Conservation (phyloP, 1,284 basidiomycete species). For the Sanghuangporus baumii region DNA sequence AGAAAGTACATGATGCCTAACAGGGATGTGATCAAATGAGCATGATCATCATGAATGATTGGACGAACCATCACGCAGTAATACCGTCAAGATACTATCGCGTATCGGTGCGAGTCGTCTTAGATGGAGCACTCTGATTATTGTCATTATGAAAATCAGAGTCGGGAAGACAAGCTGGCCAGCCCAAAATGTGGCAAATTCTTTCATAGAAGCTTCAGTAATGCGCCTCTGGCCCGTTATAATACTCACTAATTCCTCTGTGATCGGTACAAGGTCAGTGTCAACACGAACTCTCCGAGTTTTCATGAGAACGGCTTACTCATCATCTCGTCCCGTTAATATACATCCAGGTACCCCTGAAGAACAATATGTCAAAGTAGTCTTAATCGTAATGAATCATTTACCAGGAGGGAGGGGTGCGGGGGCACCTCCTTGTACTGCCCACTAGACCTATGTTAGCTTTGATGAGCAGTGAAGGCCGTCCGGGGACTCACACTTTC, state of each 20-base stretch:
- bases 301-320: slow-evolving; percentile 1
- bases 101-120: not conserved
- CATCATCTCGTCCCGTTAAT: slow-evolving; percentile 8
- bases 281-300: not conserved
- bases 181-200: slow-evolving; percentile 16
- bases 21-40: not conserved
- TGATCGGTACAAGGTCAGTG: not conserved
- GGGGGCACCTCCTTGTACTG: slow-evolving; percentile 10
- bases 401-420: slow-evolving; percentile 11
- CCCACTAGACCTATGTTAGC: slow-evolving; percentile 5
- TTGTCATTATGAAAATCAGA: slow-evolving; percentile 15
- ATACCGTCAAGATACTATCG: slow-evolving; percentile 4
- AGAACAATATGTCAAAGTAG: not conserved
- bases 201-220: not conserved
- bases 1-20: slow-evolving; percentile 14
- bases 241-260: slow-evolving; percentile 12
- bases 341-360: slow-evolving; percentile 14
- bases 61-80: slow-evolving; percentile 15
- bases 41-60: not conserved
- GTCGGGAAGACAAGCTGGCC: slow-evolving; percentile 17
- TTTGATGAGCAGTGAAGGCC: not conserved
- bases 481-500: slow-evolving; percentile 9
- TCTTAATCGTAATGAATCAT: not conserved
- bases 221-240: not conserved
- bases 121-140: slow-evolving; percentile 2